Evolutionary conservation across 306 rosid genomes (phyloP), one percentile per base, ranked within the genome.

Genomic region (Medicago lupulina): DNA sequence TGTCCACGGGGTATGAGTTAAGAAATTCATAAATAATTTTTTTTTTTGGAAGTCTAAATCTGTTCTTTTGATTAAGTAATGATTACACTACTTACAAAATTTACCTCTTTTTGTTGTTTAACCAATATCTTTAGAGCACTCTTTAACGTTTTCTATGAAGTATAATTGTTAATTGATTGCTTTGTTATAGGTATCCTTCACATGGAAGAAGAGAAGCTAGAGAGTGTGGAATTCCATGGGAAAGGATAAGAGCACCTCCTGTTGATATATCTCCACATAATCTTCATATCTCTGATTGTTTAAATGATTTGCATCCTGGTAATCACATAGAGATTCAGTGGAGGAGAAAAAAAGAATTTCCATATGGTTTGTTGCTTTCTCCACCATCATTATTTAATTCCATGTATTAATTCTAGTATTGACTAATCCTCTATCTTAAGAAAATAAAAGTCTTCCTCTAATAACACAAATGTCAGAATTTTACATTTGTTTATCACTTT

Each of bases 321-420:
- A 91, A 92, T 81, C 95, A 87, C 81, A 65, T 92, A 58, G 98
- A 95, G 89, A 95, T 95, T 76, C 97, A 95, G 54, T 95, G 97
- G 98, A 90, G 97, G 76, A 88, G 87, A 76, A 95, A 92, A 86
- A 92, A 90, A 78, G 96, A 90, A 74, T 92, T 92, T 76, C 97
- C 98, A 73, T 95, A 92, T 77, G 98, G 98, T 95, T 80, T 75
- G 93, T 85, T 84, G 76, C 71, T 51, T 58, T 19, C 71, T 63
- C 67, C 67, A 43, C 34, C 41, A 18, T 69, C n/a, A 41, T 78
- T 38, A 69, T 53, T 34, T 68, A 47, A 46, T 78, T 75, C 9
- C 55, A 47, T 47, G 16, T 49, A 14, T 49, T 15, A 14, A 49
- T 15, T 15, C 19, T 49, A n/a, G n/a, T n/a, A 49, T 8, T 15